Evolutionary conservation across 192 early-diverging fungal species (phyloP), one percentile per base, ranked within the genome.

Genomic region (Oehlia diaphana): DNA sequence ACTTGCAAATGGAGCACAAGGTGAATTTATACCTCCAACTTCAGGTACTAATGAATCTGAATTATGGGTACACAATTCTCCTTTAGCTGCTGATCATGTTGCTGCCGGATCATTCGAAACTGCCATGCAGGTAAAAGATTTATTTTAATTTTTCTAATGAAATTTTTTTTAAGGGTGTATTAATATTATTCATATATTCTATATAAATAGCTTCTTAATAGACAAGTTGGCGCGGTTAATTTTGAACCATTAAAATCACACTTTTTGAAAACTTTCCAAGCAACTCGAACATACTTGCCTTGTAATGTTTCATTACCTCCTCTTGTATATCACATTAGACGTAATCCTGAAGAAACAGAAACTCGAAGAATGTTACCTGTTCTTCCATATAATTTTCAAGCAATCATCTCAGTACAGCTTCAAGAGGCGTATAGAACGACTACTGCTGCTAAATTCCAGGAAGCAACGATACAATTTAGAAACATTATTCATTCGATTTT

Each of bases 51-150:
- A 83, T 77, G 90, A 95, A 78, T 86, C 84, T 13, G 92, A 93
- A 14, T 62, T 88, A 13, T 98, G 96, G 96, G 87, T 89, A 63
- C 92, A 93, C 75, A 96, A 94, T 86, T 98, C 97, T 7, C 85
- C 86, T 28, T 86, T 96, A 73, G 94, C 96, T 16, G 94, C 90
- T 0, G 97, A 99, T 84, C 96, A 98, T 81, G 91, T 97, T 82
- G 96, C 96, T 0, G 97, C 97, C 14, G 98, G 98, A 62, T 92
- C 94, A 31, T 98, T 97, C 83, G 97, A 97, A 79, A 92, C 90
- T 39, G 98, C 97, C 2, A 98, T 99, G 95, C 90, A 94, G 90
- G 93, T 94, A 85, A 71, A 64, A 3, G 37, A 70, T 14, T 31
- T 16, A 28, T 83, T 77, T 42, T 67, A 63, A 63, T 65, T 21